Base-by-base conservation (phyloP, 306 rosid species). In the Prunus armeniaca region DNA sequence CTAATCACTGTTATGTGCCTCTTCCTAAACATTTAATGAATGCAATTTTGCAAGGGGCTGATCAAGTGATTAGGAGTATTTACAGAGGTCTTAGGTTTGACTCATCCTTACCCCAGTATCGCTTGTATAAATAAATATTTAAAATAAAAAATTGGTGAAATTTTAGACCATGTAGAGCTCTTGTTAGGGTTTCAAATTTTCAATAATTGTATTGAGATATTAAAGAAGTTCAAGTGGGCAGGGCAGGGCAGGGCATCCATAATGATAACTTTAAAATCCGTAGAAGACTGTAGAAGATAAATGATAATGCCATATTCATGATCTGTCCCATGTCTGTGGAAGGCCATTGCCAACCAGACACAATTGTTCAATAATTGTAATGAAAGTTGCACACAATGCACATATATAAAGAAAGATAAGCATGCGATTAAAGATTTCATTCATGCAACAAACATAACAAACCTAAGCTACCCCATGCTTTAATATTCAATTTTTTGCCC, bases 131-230 rank as follows among this genome's bases (percentile, higher is more conserved):
- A 34, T 34, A 34, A 34, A 34, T 34, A 34, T 34, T 34, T 34
- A 1, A 5, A 1, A 34, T 4, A 32, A 34, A 34, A 56, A n/a
- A 20, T 20, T 56, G 27, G 6, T 12, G 41, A 8, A 34, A 38
- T 38, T 38, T 38, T 38, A 38, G 43, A 38, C 9, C 43, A 0
- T 38, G 43, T 38, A 38, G 43, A 38, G 9, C 43, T 38, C 43
- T 38, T 38, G 9, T 38, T 38, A 1, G 43, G 43, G 9, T 38
- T 38, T 7, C 43, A 38, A 60, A 60, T 15, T 12, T 64, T 65
- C 46, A 75, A 80, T 80, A 62, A 80, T 80, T 74, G 72, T 25
- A 65, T 61, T 67, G 45, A 32, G 45, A 22, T 45, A 63, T 12
- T 58, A 25, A 74, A 73, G 60, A 47, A 47, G 62, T 17, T 67